Base-by-base conservation (phyloP, 2,329 filamentous ascomycete genomes). In the Fusarium floridanum region DNA sequence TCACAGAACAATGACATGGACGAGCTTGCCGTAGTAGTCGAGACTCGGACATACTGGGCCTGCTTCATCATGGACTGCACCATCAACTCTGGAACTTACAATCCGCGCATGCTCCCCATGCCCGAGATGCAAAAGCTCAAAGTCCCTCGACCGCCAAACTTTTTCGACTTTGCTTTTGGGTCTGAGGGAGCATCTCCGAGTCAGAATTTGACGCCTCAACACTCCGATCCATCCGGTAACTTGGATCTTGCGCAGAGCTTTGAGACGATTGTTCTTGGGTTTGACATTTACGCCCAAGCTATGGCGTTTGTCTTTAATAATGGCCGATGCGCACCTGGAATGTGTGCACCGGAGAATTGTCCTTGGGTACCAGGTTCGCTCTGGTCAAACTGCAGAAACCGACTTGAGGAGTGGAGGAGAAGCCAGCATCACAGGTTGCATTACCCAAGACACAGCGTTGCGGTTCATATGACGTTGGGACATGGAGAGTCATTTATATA, bases 21-120 rank as follows among this genome's bases (percentile, higher is more conserved):
- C 2, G 56, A 66, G 4, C 64, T 77, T 6, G 66, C 76, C 0
- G 72, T 77, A 0, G 80, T 82, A 0, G 80, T 83, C 5, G 80
- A 84, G 41, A 84, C 82, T 3, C 75, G 85, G 1, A 85, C 84
- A 0, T 85, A 85, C 50, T 86, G 85, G 85, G 82, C 82, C 0
- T 86, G 85, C 69, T 86, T 85, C 63, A 82, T 87, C 34, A 83
- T 86, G 79, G 84, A 86, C 66, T 83, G 84, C 11, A 82, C 85
- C 61, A 80, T 86, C 41, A 84, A 84, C 41, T 85, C 83, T 2
- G 84, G 84, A 0, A 84, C 81, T 0, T 83, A 84, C 27, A 82
- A 83, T 9, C 81, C 82, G 0, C 81, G 80, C 5, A 82, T 83
- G 78, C 77, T 84, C 0, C 80, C 81, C 5, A 79, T 83, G 71